Percentiles rank a stretch among this genome's conserved stretches.
phyloP scores from a whole-genome alignment of 2,329 filamentous ascomycete species.

The Fusarium sp. region DNA sequence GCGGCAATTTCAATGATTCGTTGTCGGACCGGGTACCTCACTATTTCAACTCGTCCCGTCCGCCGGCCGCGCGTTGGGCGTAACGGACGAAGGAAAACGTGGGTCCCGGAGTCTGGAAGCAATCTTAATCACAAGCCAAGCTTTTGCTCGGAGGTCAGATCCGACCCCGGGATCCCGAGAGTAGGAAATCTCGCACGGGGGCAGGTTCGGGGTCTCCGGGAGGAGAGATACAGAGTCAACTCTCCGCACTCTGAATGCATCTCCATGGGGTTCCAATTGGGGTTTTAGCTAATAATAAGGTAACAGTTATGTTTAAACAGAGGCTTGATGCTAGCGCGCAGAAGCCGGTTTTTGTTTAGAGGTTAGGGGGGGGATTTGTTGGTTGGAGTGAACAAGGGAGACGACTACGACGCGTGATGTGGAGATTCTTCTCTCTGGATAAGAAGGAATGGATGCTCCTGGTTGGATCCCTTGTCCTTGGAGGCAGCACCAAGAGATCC shows the following conservation, averaged over 20 bases:
- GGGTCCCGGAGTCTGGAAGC: neutral
- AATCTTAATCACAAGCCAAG: slow-evolving; percentile 1
- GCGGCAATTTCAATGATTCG: slow-evolving; percentile 1
- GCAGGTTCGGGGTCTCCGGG: neutral
- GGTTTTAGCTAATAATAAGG: slow-evolving; percentile 41
- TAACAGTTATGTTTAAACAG: slow-evolving; percentile 34
- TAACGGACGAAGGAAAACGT: neutral
- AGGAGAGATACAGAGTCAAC: too few species aligned
- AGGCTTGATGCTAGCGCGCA: slow-evolving; percentile 10
- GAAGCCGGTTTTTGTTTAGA: slow-evolving; percentile 2
- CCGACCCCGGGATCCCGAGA: neutral
- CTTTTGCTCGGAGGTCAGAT: neutral
- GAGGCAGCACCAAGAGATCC: neutral
- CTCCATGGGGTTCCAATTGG: slow-evolving; percentile 21
- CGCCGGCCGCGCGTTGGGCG: neutral
- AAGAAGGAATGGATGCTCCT: slow-evolving; percentile 3
- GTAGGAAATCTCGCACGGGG: neutral
- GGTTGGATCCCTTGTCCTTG: neutral
- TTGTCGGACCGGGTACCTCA: neutral
- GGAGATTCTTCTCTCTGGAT: neutral
- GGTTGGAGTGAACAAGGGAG: slow-evolving; percentile 8
- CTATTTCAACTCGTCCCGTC: neutral
- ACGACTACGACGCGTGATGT: neutral
- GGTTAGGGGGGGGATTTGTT: slow-evolving; percentile 2
- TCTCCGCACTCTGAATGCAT: slow-evolving; percentile 20